Evolutionary conservation across 805 yeast species (phyloP), one percentile per base, ranked within the genome.

Genomic region (Jamesozyma gamospora): DNA sequence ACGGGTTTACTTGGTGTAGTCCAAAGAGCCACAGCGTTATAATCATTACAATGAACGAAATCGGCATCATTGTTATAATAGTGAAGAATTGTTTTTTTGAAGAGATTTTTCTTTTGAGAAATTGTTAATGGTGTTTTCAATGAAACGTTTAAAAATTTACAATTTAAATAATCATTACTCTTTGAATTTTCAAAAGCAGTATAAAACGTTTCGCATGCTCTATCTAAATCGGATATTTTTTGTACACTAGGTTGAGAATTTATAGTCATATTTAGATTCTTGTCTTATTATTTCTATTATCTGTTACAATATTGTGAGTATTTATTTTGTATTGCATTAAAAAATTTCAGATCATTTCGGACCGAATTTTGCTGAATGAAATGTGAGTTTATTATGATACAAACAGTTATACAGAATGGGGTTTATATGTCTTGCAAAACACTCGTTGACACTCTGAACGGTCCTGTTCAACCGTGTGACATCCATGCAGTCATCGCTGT

Each of bases 11-110:
- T 52, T 24, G 63, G 63, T 12, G 44, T 36, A 11, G 55, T 49
- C 51, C 56, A 57, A 27, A 60, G 48, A 14, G 59, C 58, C 16
- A 55, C 63, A 19, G 64, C 62, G 45, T 60, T 56, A 44, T 51
- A 60, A 35, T 57, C 45, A 41, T 58, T 58, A 24, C 56, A 53
- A 41, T 61, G 57, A 25, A 50, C 49, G 12, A 60, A 36, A 32
- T 60, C 62, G 15, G 63, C 65, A 28, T 61, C 61, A 28, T 52
- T 38, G 41, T 59, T 61, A 33, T 49, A 39, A 39, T 51, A 57
- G 36, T 45, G 42, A 3, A 58, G 40, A 12, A 52, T 43, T 25
- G 51, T 53, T 25, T 52, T 51, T 18, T 48, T 46, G 31, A 51
- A 39, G 35, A 56, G 48, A 10, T 58, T 51, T 35, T 54, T 49